Evolutionary conservation across 1,284 basidiomycete genomes (phyloP), one percentile per base, ranked within the genome.

Genomic region (Cutaneotrichosporon spelunceum): DNA sequence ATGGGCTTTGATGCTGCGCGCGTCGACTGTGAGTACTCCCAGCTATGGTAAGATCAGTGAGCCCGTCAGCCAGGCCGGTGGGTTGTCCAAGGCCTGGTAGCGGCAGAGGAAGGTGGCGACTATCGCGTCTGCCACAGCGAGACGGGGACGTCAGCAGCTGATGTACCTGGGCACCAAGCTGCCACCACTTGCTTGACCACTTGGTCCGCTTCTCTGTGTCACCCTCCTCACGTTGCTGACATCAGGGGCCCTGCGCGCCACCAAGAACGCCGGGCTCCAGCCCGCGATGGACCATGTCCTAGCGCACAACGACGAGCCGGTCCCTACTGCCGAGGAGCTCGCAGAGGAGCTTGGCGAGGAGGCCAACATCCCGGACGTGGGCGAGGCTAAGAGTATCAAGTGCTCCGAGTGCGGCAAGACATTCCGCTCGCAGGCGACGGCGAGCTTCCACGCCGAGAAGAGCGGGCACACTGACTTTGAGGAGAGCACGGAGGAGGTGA

Each of bases 371-470:
- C 57, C 57, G 8, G 56, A 44, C 53, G 57, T 29, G 4, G 59
- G 33, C n/a, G 65, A 66, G 57, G 62, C 56, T 9, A 60, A 71
- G 71, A 73, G 70, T 1, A 74, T 77, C 69, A 76, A 74, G 63
- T 77, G 75, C 56, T 70, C 67, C 56, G 72, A 88, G 69, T 95
- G 92, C 75, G 86, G 87, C 62, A 96, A 95, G 81, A 82, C 86
- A 33, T 94, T 95, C 83, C 87, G 86, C 73, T 92, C 91, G 66
- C 87, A 90, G 7, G 91, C 90, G 1, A 82, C 95, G 13, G 94
- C 94, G 21, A 90, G 89, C 70, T 97, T 88, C 79, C 94, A 98
- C 73, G 94, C 94, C 3, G 92, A 96, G 78, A 94, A 93, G 81
- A 90, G 88, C 66, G 94, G 94, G 0, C 94, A 98, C 74, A 88